phyloP scores from a whole-genome alignment of 768 basidiomycete species.

The Boletus edulis region DNA sequence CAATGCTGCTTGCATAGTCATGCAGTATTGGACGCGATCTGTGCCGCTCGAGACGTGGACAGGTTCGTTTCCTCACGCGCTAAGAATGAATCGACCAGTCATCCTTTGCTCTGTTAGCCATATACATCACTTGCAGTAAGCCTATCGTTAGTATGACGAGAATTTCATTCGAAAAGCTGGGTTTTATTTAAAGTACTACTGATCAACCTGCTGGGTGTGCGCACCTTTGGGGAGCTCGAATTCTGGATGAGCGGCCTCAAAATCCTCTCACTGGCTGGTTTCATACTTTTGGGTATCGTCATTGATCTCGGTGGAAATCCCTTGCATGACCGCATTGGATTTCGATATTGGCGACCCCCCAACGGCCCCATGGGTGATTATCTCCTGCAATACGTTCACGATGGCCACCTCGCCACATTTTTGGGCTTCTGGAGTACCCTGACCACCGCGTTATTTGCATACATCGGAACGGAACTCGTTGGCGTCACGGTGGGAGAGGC shows the following conservation, averaged over 20 bases:
- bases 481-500: constrained; percentile 61
- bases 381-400: constrained; percentile 46
- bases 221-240: constrained; percentile 70
- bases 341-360: constrained; percentile 46
- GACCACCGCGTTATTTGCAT: constrained; percentile 71
- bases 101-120: not conserved
- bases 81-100: not conserved
- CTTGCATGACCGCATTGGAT: constrained; percentile 33
- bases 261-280: constrained; percentile 33
- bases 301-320: constrained; percentile 59
- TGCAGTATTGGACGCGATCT: constrained; percentile 2
- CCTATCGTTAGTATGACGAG: not conserved
- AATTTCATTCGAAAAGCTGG: not conserved
- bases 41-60: constrained; percentile 1
- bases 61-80: constrained; percentile 4
- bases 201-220: constrained; percentile 61
- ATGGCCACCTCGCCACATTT: constrained; percentile 51
- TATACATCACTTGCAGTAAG: constrained; percentile 1
- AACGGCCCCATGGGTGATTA: constrained; percentile 59
- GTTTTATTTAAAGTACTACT: not conserved
- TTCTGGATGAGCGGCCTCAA: constrained; percentile 75
- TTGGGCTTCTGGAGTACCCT: constrained; percentile 71
- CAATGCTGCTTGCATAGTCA: constrained; percentile 44
- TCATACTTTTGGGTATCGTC: constrained; percentile 34
- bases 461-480: constrained; percentile 74